Evolutionary conservation across 805 yeast species (phyloP), one percentile per base, ranked within the genome.

Genomic region (Kluyveromyces starmeri): DNA sequence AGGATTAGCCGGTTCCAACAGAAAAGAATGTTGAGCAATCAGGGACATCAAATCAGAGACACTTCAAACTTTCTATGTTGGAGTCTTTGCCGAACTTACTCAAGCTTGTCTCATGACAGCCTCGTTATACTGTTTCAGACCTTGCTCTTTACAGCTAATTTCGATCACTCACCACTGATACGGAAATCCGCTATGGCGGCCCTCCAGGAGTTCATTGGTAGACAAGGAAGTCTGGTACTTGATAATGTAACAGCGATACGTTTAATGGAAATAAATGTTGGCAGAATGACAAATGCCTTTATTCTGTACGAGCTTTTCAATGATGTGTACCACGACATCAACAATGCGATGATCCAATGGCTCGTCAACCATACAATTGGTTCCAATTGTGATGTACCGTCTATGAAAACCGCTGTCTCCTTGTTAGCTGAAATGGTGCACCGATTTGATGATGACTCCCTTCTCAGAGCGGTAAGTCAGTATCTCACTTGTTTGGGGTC

Each of bases 101-200:
- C 21, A 17, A 27, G 26, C 16, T 16, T 41, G 2, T 14, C 27
- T 1, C 10, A 13, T 5, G 19, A 19, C 14, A 38, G 48, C 5
- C 58, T 53, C 24, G 47, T 39, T 20, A 39, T 13, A 64, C 67
- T 43, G 9, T 47, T 54, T 21, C 36, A 46, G 13, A 39, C 43
- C 14, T 52, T 83, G 17, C 47, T 82, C 2, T 51, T 66, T 8
- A 66, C 74, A 1, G 59, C 78, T 7, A 65, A 83, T 32, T 78
- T 79, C 49, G 97, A 88, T 51, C 60, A 66, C 15, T 95, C 86
- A 36, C 61, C 84, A 13, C 67, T 77, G 39, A 71, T 86, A 5
- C 65, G 96, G 37, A 64, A 94, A 38, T 88, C 96, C 12, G 78
- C 88, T 1, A 65, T 84, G 4, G 95, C 96, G 1, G 89, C 92